Percentiles rank a stretch among this genome's conserved stretches.
Conservation (phyloP, 495 filamentous ascomycete genomes). For the Xylaria longipes region DNA sequence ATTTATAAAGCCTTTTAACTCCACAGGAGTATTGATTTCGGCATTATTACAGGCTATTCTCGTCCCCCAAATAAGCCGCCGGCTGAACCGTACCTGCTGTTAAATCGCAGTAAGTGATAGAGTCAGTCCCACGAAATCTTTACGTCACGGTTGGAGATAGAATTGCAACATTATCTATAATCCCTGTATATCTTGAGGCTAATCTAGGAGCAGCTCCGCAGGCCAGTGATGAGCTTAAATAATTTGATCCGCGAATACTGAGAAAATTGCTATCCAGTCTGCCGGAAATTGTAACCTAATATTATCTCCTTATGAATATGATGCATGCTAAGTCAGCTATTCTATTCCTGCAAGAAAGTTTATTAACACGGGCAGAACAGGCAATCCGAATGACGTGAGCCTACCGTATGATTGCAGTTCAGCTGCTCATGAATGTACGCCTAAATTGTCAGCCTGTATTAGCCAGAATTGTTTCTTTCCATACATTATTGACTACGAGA, state of each 20-base stretch:
- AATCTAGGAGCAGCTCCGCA: not conserved
- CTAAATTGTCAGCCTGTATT: not conserved
- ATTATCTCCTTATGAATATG: not conserved
- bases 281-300: not conserved
- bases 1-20: not conserved
- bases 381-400: not conserved
- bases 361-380: too few species aligned
- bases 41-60: slow-evolving; percentile 15
- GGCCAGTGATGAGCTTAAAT: not conserved
- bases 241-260: not conserved
- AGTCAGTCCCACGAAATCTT: not conserved
- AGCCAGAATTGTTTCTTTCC: not conserved
- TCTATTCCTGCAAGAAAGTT: not conserved
- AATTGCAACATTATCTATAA: slow-evolving; percentile 10
- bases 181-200: not conserved
- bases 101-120: not conserved
- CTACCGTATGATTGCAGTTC: not conserved
- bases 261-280: not conserved
- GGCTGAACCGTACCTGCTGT: slow-evolving; percentile 13
- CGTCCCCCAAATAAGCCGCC: slow-evolving; percentile 6
- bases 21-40: not conserved
- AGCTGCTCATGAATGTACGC: not conserved
- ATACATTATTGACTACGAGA: not conserved
- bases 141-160: slow-evolving; percentile 17
- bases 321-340: not conserved